phyloP scores from a whole-genome alignment of 1,284 basidiomycete species.

The Naganishia sp. region DNA sequence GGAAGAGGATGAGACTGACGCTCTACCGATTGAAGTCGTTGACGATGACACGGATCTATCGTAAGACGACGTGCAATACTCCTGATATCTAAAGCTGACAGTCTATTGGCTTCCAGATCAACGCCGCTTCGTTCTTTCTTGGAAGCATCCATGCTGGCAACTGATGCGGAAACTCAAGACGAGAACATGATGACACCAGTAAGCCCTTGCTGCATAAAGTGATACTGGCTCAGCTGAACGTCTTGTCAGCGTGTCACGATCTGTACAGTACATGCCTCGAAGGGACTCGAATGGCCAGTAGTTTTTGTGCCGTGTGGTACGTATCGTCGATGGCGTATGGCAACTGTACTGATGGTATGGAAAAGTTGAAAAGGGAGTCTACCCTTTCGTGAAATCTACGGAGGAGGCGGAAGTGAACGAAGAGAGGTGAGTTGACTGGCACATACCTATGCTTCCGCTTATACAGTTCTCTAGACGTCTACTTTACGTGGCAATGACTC shows the following conservation, averaged over 20 bases:
- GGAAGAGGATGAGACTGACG: background rate
- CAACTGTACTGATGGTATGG: background rate
- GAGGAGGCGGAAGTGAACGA: slow-evolving; percentile 70
- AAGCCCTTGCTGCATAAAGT: slow-evolving; percentile 35
- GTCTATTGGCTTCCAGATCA: slow-evolving; percentile 51
- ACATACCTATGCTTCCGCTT: background rate
- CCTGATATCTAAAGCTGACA: background rate
- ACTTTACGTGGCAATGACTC: slow-evolving; percentile 87
- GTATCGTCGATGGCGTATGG: slow-evolving; percentile 3
- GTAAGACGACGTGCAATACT: background rate
- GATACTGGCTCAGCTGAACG: slow-evolving; percentile 1
- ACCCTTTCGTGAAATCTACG: slow-evolving; percentile 70
- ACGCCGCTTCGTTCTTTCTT: slow-evolving; percentile 77
- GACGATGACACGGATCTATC: slow-evolving; percentile 12
- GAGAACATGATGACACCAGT: slow-evolving; percentile 65
- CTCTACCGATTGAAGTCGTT: background rate
- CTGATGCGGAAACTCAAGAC: slow-evolving; percentile 68
- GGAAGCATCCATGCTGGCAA: slow-evolving; percentile 80
- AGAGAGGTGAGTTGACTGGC: slow-evolving; percentile 63
- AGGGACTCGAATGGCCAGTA: slow-evolving; percentile 87
- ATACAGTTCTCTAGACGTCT: slow-evolving; percentile 61
- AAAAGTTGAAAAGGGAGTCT: slow-evolving; percentile 72
- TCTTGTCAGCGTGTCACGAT: slow-evolving; percentile 73
- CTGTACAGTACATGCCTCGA: slow-evolving; percentile 84
- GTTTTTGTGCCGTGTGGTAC: slow-evolving; percentile 53